Percentiles rank a stretch among this genome's conserved stretches.
These are phyloP conservation scores for Lasiosphaeris hirsuta DNA, from an alignment of 495 filamentous ascomycete species.

Conservation along the genomic window DNA sequence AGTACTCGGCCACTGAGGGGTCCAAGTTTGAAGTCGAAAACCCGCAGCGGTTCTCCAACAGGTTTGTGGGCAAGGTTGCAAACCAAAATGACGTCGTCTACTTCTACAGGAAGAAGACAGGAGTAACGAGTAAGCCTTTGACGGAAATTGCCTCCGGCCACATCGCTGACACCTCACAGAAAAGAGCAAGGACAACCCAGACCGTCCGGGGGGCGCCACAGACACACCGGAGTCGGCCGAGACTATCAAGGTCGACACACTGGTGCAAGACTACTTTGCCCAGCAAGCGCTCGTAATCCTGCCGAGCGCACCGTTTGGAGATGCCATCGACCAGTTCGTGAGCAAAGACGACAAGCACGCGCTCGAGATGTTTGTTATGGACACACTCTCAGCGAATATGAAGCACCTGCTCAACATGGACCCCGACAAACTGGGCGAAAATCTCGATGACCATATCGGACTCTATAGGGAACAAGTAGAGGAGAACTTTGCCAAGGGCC, in stretches of 20 bases:
- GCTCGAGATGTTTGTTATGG: conserved; percentile 82
- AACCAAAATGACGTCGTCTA: conserved; percentile 93
- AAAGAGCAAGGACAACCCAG: conserved; percentile 36
- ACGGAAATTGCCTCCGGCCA: not conserved
- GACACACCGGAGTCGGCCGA: conserved; percentile 62
- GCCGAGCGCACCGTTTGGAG: conserved; percentile 84
- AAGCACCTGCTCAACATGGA: conserved; percentile 69
- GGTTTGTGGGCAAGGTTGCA: conserved; percentile 84
- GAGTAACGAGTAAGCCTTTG: conserved; percentile 33
- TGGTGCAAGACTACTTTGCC: conserved; percentile 80
- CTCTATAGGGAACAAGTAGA: conserved; percentile 67
- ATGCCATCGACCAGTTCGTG: conserved; percentile 90
- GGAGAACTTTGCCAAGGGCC: conserved; percentile 64
- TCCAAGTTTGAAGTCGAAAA: conserved; percentile 90
- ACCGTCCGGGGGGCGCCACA: conserved; percentile 56
- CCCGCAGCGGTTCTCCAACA: conserved; percentile 92
- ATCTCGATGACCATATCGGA: conserved; percentile 69
- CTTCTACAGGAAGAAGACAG: conserved; percentile 82
- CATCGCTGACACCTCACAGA: conserved; percentile 17
- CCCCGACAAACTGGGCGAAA: conserved; percentile 56
- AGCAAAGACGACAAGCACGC: conserved; percentile 94
- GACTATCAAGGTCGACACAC: conserved; percentile 77
- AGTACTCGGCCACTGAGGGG: conserved; percentile 83
- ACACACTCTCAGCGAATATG: conserved; percentile 72
- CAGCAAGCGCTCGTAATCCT: conserved; percentile 86